A percentile compares a stretch with the other conserved stretches of the same genome.
Evolutionary conservation across 1,139 yeast genomes (phyloP).

Genomic region (Protomyces pachydermus): DNA sequence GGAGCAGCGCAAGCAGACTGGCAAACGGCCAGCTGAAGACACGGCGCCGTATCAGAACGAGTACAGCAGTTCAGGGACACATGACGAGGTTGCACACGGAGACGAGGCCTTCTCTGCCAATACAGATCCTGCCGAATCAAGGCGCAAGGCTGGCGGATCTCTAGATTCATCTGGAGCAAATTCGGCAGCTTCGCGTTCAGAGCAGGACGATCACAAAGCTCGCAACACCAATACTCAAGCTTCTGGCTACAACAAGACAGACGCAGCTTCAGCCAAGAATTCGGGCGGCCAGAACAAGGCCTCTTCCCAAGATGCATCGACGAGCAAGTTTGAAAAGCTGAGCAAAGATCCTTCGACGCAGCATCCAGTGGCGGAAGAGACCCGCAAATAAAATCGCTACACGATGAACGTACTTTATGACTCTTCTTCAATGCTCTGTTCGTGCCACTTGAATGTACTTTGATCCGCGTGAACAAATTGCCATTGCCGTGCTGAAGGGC

Average conservation of each 20-base stretch:
- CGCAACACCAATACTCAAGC: neutral
- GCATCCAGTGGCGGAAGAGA: neutral
- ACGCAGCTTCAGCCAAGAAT: neutral
- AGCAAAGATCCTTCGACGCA: neutral
- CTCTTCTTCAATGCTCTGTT: neutral
- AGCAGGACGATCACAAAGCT: neutral
- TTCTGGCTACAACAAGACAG: neutral
- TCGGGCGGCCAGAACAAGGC: neutral
- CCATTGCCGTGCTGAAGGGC: neutral
- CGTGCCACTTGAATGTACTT: neutral
- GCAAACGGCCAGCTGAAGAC: slow-evolving; percentile 7
- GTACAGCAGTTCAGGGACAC: slow-evolving; percentile 15
- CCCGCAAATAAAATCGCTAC: neutral
- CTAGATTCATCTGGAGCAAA: slow-evolving; percentile 23
- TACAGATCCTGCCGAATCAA: slow-evolving; percentile 13
- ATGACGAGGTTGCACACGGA: slow-evolving; percentile 11
- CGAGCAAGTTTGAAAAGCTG: slow-evolving; percentile 16
- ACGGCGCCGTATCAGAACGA: slow-evolving; percentile 22
- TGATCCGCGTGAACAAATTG: neutral
- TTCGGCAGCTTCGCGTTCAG: slow-evolving; percentile 1
- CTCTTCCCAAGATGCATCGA: slow-evolving; percentile 8
- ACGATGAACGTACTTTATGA: neutral
- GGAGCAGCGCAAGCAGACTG: slow-evolving; percentile 10
- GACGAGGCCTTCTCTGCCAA: slow-evolving; percentile 18
- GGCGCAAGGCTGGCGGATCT: slow-evolving; percentile 10